Evolutionary conservation across 2,329 filamentous ascomycete genomes (phyloP).

Genomic region (Colletotrichum siamense): DNA sequence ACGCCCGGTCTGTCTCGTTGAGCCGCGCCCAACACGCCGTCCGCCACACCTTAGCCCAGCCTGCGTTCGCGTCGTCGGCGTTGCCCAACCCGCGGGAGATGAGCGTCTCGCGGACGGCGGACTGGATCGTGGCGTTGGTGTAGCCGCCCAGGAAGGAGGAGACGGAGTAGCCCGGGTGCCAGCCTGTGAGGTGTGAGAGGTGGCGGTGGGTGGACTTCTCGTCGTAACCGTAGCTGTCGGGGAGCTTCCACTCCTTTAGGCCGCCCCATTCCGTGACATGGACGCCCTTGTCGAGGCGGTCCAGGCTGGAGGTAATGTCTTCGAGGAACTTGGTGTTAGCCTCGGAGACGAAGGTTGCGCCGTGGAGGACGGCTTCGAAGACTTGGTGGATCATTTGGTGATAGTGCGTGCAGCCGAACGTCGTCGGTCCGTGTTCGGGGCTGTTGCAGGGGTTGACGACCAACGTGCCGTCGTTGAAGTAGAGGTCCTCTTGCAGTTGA

Average conservation of each 20-base stretch:
- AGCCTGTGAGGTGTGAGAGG: constrained; percentile 60
- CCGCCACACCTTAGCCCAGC: constrained; percentile 66
- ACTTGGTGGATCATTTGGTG: constrained; percentile 56
- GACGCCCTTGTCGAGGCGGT: constrained; percentile 34
- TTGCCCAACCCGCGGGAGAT: constrained; percentile 51
- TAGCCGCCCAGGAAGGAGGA: constrained; percentile 48
- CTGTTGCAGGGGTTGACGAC: constrained; percentile 65
- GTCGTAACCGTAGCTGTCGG: constrained; percentile 33
- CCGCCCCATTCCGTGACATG: constrained; percentile 34
- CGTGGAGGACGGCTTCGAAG: constrained; percentile 40
- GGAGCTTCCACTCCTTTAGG: constrained; percentile 40
- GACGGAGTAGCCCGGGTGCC: constrained; percentile 59
- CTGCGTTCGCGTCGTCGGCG: constrained; percentile 53
- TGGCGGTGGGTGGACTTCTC: constrained; percentile 39
- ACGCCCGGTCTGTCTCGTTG: constrained; percentile 54
- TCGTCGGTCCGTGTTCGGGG: constrained; percentile 61
- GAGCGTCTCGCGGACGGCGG: constrained; percentile 51
- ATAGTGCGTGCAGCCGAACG: constrained; percentile 59
- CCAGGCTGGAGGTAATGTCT: constrained; percentile 45
- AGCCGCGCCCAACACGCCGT: constrained; percentile 61
- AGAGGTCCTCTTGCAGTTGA: constrained; percentile 55
- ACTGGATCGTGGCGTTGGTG: constrained; percentile 44
- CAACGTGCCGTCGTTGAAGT: constrained; percentile 54
- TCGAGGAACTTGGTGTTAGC: constrained; percentile 32
- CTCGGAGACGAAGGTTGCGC: constrained; percentile 27